Evolutionary conservation across 108 stramenopile genomes (phyloP), one percentile per base, ranked within the genome.

Genomic region (Nitzschia sp.): DNA sequence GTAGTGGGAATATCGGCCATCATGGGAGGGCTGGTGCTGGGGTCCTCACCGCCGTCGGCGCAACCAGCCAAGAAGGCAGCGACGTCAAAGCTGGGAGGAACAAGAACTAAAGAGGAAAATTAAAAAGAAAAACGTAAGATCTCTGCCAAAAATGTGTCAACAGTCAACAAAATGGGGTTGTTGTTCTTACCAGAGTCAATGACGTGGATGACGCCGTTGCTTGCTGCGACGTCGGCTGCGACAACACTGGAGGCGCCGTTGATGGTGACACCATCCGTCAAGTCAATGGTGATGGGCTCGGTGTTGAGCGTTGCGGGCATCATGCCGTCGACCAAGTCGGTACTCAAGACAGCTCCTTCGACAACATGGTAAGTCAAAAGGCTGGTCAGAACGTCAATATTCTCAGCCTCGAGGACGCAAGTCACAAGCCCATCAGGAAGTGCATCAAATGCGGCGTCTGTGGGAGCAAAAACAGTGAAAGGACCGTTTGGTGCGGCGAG

Each of bases 171-270:
- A n/a, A n/a, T n/a, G n/a, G n/a, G n/a, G n/a, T n/a, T n/a, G n/a
- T n/a, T n/a, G n/a, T n/a, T n/a, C n/a, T n/a, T n/a, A n/a, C n/a
- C n/a, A 26, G 41, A 13, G 33, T 79, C 82, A 34, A 83, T 65
- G 3, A 72, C 71, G 32, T 83, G 75, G 44, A 83, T 48, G n/a
- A 83, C 41, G 15, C 82, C 78, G 50, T 83, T 83, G 57, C 11
- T 34, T 3, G 75, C 82, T 1, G 62, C 1, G 34, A 83, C 2
- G 34, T 83, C 78, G 8, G 77, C 35, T 55, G 44, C 15, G 5
- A 30, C 29, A 19, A 72, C 38, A 25, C 33, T 56, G 63, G 63
- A 17, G 48, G 8, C 48, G 19, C 48, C 19, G 21, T 50, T 50
- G 16, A 50, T n/a, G 4, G 19, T 21, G 5, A 50, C 48, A 5